Conservation (phyloP, 768 basidiomycete genomes). For the Phylloporus sp. region DNA sequence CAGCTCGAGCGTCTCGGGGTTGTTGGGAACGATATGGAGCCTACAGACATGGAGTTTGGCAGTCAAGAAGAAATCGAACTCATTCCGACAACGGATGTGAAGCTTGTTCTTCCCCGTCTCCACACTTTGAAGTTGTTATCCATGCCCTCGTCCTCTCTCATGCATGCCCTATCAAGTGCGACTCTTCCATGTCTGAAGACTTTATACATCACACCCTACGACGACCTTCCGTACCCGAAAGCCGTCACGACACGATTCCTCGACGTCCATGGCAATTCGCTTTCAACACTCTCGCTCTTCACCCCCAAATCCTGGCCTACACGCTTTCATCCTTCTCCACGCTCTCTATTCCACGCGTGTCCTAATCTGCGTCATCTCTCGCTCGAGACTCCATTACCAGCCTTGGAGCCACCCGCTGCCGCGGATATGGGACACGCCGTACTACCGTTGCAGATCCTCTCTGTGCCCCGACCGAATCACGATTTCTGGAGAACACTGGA, state of each 20-base stretch:
- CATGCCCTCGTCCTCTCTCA: slow-evolving; percentile 59
- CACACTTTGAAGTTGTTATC: slow-evolving; percentile 59
- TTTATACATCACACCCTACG: slow-evolving; percentile 68
- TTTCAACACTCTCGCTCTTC: slow-evolving; percentile 60
- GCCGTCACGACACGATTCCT: slow-evolving; percentile 59
- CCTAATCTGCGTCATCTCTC: slow-evolving; percentile 66
- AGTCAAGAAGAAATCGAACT: slow-evolving; percentile 12
- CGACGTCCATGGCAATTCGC: slow-evolving; percentile 47
- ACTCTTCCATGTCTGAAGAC: slow-evolving; percentile 59
- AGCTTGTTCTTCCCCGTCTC: slow-evolving; percentile 51
- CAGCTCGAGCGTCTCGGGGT: slow-evolving; percentile 62
- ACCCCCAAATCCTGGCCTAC: slow-evolving; percentile 70
- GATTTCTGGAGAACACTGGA: slow-evolving; percentile 57
- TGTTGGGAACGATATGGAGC: slow-evolving; percentile 54
- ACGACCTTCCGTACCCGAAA: slow-evolving; percentile 56
- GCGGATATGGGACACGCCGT: slow-evolving; percentile 27
- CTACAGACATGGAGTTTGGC: slow-evolving; percentile 40
- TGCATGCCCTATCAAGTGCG: slow-evolving; percentile 53
- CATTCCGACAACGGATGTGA: slow-evolving; percentile 31
- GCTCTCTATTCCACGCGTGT: slow-evolving; percentile 41
- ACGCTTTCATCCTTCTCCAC: slow-evolving; percentile 49
- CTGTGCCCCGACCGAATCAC: slow-evolving; percentile 66
- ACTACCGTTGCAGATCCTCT: slow-evolving; percentile 53
- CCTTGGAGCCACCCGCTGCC: slow-evolving; percentile 32
- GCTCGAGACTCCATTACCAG: slow-evolving; percentile 64